Evolutionary conservation across 371 early-diverging fungal species (phyloP), one percentile per base, ranked within the genome.

Genomic region (Mucor plumbeus): DNA sequence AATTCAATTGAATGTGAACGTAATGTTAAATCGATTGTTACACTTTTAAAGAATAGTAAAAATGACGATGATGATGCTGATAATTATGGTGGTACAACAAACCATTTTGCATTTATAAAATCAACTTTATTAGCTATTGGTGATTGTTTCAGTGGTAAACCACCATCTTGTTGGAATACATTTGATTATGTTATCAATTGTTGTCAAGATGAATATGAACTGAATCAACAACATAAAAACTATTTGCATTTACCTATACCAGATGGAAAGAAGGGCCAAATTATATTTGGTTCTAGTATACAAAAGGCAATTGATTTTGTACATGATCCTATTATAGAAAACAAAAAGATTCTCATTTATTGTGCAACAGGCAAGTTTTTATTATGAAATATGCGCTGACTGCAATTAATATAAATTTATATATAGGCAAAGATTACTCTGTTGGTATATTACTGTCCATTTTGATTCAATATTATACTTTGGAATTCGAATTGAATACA

Each of bases 381-480:
- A 4, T 21, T 26, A 7, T 2, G 14, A 15, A 44, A 35, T 19
- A 9, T 17, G 41, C 61, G 33, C 48, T 36, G 48, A 35, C 34
- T 0, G 21, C 11, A 48, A 7, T 21, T 17, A 38, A 34, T 38
- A 26, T 26, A 64, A 82, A 86, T 38, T 21, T 38, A 21, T 53
- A 9, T 4, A 13, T 41, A 79, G 79, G 87, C 10, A 85, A 80
- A 61, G 94, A 94, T 71, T 71, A 92, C 33, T 91, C 93, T 3
- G 93, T 93, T 0, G 91, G 93, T 14, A 88, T 95, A 61, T 78
- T 89, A n/a, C 68, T 94, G 59, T 85, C 91, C 0, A 68, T 92
- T 15, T 60, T 94, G 14, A 71, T 88, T 1, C 66, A 83, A 8
- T 90, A 83, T 58, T 89, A 75, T 67, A 88, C 88, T 56, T 63